Percentiles rank a stretch among this genome's conserved stretches.
Evolutionary conservation across 352 stramenopile genomes (phyloP).

Genomic region (Peronospora farinosa): DNA sequence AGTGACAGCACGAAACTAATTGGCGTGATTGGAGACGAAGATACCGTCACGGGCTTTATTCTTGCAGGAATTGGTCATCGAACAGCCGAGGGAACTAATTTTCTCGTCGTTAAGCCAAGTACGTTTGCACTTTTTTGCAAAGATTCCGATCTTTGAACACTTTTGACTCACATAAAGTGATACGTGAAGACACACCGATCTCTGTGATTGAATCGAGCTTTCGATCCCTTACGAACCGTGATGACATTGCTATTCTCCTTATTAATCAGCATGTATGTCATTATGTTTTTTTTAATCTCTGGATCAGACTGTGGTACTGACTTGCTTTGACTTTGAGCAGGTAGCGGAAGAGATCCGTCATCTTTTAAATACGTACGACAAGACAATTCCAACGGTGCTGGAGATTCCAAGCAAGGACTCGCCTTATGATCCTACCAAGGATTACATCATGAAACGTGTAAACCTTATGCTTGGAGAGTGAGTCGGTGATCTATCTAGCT

Average conservation of each 20-base stretch:
- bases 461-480: conserved; percentile 87
- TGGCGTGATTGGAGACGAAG: conserved; percentile 89
- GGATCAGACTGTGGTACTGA: not conserved
- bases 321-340: conserved; percentile 26
- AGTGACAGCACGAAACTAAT: conserved; percentile 83
- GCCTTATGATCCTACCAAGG: conserved; percentile 95
- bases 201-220: conserved; percentile 91
- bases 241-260: conserved; percentile 98
- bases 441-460: conserved; percentile 99
- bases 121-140: conserved; percentile 25
- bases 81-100: conserved; percentile 93
- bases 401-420: conserved; percentile 96
- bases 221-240: conserved; percentile 86
- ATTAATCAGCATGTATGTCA: conserved; percentile 95
- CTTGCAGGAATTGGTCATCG: conserved; percentile 94
- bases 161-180: not conserved
- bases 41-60: conserved; percentile 98
- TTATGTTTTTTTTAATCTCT: not conserved
- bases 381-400: conserved; percentile 97
- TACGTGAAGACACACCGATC: conserved; percentile 74
- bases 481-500: not conserved
- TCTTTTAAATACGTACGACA: conserved; percentile 96
- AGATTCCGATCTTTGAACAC: conserved; percentile 1
- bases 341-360: conserved; percentile 97
- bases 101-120: conserved; percentile 94